A percentile compares a stretch with the other conserved stretches of the same genome.
These are phyloP conservation scores for Blastobotrys aristatus DNA, from an alignment of 1,139 yeast species.

Conservation along the genomic window DNA sequence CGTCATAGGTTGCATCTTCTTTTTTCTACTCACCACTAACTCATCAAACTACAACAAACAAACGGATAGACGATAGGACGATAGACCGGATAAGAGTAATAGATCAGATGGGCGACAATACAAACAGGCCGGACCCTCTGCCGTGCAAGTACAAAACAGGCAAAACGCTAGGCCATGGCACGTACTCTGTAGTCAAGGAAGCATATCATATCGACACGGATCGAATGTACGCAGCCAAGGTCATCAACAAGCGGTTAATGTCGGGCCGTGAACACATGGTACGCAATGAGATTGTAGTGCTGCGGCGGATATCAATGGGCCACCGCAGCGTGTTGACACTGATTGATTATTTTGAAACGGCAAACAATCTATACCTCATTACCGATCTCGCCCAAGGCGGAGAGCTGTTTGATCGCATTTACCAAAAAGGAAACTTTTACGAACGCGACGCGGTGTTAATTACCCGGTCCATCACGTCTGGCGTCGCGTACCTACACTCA, in stretches of 20 bases:
- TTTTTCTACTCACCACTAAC: too few species aligned
- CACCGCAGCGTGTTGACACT: slow-evolving; percentile 58
- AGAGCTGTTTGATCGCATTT: slow-evolving; percentile 61
- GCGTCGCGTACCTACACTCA: slow-evolving; percentile 64
- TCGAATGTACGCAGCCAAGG: slow-evolving; percentile 39
- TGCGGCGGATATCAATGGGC: slow-evolving; percentile 44
- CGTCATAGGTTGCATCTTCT: too few species aligned
- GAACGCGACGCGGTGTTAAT: slow-evolving; percentile 50
- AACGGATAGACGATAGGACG: too few species aligned
- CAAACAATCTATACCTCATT: slow-evolving; percentile 51
- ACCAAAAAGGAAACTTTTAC: slow-evolving; percentile 45
- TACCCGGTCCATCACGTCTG: slow-evolving; percentile 44
- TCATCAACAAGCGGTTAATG: slow-evolving; percentile 41
- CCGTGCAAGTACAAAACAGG: slow-evolving; percentile 33
- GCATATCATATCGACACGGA: slow-evolving; percentile 39
- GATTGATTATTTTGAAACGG: slow-evolving; percentile 67
- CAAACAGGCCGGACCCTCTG: slow-evolving; percentile 20
- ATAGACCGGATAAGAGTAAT: too few species aligned
- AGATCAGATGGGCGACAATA: not conserved
- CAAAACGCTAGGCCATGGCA: slow-evolving; percentile 38
- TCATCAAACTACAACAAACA: too few species aligned
- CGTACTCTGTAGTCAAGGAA: slow-evolving; percentile 40
- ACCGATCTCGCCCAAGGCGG: slow-evolving; percentile 68
- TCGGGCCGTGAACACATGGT: slow-evolving; percentile 45
- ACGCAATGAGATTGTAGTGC: slow-evolving; percentile 52